A percentile compares a stretch with the other conserved stretches of the same genome.
phyloP scores from a whole-genome alignment of 768 basidiomycete species.

The Leucogyrophana mollusca region DNA sequence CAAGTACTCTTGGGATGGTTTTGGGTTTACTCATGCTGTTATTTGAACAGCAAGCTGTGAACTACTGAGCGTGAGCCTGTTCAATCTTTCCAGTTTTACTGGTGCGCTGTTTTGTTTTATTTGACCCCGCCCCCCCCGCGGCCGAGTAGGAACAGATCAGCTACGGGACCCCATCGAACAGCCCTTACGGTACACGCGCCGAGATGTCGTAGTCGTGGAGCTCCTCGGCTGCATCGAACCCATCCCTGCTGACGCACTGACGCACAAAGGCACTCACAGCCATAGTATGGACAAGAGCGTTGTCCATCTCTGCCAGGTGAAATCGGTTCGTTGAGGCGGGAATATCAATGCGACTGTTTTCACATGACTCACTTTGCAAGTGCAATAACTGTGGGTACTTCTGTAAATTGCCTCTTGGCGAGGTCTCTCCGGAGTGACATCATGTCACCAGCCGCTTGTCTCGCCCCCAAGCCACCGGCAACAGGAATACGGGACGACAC shows the following conservation, averaged over 20 bases:
- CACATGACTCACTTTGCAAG: slow-evolving; percentile 23
- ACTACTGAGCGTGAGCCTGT: too few species aligned
- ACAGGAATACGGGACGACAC: slow-evolving; percentile 52
- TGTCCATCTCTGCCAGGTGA: slow-evolving; percentile 54
- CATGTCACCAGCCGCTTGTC: neutral
- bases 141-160: too few species aligned
- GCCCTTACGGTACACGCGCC: too few species aligned
- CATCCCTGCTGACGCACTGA: slow-evolving; percentile 40
- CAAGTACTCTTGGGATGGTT: too few species aligned
- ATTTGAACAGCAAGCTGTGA: too few species aligned
- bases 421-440: neutral
- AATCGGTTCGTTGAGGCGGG: slow-evolving; percentile 25
- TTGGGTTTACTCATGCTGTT: too few species aligned
- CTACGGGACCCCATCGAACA: too few species aligned
- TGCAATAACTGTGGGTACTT: slow-evolving; percentile 57
- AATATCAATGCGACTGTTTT: neutral
- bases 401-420: slow-evolving; percentile 54
- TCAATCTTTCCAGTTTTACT: too few species aligned
- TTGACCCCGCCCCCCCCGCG: too few species aligned
- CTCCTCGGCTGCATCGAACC: slow-evolving; percentile 48
- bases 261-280: slow-evolving; percentile 47
- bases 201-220: slow-evolving; percentile 51
- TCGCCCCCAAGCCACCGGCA: slow-evolving; percentile 48
- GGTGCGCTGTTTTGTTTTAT: too few species aligned
- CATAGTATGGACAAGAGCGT: slow-evolving; percentile 42